Evolutionary conservation across 2,329 filamentous ascomycete species (phyloP).

Genomic region (Fusarium verticillioides): DNA sequence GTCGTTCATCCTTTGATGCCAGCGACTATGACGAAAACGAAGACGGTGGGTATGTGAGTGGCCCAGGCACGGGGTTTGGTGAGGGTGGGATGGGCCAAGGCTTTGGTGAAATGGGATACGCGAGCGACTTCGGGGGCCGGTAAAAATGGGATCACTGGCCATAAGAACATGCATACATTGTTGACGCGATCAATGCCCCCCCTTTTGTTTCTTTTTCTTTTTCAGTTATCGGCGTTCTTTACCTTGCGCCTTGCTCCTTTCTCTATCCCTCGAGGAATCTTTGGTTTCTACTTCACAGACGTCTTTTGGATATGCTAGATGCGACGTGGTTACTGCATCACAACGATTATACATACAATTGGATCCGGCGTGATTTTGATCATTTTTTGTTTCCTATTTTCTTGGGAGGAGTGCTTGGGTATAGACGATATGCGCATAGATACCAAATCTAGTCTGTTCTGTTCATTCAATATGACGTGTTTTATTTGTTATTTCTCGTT

Average conservation of each 20-base stretch:
- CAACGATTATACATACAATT: slow-evolving; percentile 14
- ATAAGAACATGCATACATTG: slow-evolving; percentile 2
- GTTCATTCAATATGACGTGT: neutral
- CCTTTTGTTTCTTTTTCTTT: neutral
- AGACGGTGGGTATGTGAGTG: slow-evolving; percentile 74
- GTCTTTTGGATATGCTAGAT: slow-evolving; percentile 24
- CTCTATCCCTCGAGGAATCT: neutral
- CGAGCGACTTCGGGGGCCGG: slow-evolving; percentile 45
- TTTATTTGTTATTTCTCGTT: neutral
- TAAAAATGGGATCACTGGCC: slow-evolving; percentile 8
- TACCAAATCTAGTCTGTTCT: slow-evolving; percentile 43
- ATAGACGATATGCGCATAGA: slow-evolving; percentile 47
- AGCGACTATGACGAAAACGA: slow-evolving; percentile 82
- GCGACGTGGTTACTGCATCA: slow-evolving; percentile 26
- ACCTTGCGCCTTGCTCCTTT: slow-evolving; percentile 1
- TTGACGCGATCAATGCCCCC: slow-evolving; percentile 15
- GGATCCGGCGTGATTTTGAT: slow-evolving; percentile 14
- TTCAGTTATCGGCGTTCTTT: slow-evolving; percentile 26
- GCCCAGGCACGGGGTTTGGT: slow-evolving; percentile 69
- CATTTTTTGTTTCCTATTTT: neutral
- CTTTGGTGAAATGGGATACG: slow-evolving; percentile 54
- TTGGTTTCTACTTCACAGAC: slow-evolving; percentile 17
- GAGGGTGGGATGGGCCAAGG: slow-evolving; percentile 66
- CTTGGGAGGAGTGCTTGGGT: slow-evolving; percentile 27
- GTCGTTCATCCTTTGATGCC: slow-evolving; percentile 83